Conservation (phyloP, 352 stramenopile genomes). For the Thalassiosira mediterranea region DNA sequence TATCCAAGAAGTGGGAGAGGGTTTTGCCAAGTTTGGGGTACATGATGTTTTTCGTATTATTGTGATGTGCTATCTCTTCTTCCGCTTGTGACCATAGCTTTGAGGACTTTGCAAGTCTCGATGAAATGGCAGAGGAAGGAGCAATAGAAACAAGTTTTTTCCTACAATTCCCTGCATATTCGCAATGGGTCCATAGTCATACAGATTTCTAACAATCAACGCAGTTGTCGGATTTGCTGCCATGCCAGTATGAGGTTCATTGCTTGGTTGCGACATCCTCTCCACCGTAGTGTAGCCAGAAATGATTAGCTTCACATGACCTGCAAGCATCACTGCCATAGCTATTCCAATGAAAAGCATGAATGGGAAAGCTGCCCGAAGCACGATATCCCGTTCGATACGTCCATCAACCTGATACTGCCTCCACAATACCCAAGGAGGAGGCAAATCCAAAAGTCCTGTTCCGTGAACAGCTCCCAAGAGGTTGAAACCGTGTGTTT, state of each 20-base stretch:
- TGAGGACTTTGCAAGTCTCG: neutral
- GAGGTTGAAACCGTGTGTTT: constrained; percentile 40
- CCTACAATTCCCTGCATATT: constrained; percentile 65
- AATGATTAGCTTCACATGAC: constrained; percentile 63
- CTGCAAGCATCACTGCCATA: constrained; percentile 56
- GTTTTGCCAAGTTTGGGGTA: too few species aligned
- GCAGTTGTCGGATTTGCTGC: too few species aligned
- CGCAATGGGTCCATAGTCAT: constrained; percentile 55
- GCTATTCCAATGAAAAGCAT: constrained; percentile 57
- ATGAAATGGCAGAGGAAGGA: constrained; percentile 51
- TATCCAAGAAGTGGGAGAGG: too few species aligned
- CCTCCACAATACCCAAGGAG: constrained; percentile 37
- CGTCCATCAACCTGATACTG: constrained; percentile 33
- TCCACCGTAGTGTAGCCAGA: constrained; percentile 70
- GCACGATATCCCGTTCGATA: constrained; percentile 49
- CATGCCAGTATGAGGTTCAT: too few species aligned
- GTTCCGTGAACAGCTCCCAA: constrained; percentile 45
- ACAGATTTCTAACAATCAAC: constrained; percentile 52
- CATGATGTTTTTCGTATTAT: too few species aligned
- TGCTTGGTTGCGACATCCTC: constrained; percentile 35
- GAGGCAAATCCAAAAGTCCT: constrained; percentile 67
- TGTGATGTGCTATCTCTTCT: too few species aligned
- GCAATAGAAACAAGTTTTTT: constrained; percentile 28
- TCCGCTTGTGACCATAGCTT: too few species aligned
- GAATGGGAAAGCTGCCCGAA: constrained; percentile 71